Percentiles rank a stretch among this genome's conserved stretches.
Conservation (phyloP, 139 green algal genomes). For the Tetraselmis striata region DNA sequence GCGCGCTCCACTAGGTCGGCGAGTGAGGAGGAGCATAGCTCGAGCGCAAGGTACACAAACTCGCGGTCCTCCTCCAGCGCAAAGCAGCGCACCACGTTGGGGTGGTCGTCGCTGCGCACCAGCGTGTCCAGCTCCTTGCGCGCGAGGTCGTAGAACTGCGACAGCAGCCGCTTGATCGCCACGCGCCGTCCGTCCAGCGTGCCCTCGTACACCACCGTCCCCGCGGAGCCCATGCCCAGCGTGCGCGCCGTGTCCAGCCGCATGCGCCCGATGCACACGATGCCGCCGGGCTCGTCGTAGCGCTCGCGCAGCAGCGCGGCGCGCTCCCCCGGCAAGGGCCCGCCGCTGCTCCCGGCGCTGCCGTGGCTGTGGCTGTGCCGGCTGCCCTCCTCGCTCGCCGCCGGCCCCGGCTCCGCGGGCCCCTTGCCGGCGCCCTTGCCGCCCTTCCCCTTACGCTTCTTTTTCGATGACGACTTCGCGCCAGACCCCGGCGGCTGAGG, state of each 20-base stretch:
- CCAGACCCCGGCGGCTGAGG: no score
- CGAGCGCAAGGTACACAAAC: conserved; percentile 97
- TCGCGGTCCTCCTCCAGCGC: conserved; percentile 93
- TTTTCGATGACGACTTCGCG: no score
- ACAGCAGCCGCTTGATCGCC: conserved; percentile 84
- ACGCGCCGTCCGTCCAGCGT: conserved; percentile 69
- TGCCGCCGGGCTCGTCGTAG: not conserved
- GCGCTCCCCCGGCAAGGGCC: not conserved
- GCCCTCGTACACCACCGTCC: conserved; percentile 85
- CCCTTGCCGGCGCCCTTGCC: no score
- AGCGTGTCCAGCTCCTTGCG: conserved; percentile 89
- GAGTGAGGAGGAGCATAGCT: conserved; percentile 70
- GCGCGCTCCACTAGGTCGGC: conserved; percentile 24
- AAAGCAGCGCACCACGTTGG: conserved; percentile 85
- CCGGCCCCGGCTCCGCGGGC: no score
- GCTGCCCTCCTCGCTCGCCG: no score
- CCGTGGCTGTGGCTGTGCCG: not conserved
- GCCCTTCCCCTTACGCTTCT: no score
- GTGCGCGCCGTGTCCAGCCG: not conserved
- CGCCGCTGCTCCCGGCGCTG: not conserved
- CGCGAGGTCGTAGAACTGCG: conserved; percentile 79
- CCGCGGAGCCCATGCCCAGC: conserved; percentile 46
- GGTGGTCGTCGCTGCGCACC: conserved; percentile 90
- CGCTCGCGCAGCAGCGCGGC: not conserved
- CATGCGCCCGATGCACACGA: not conserved